A percentile compares a stretch with the other conserved stretches of the same genome.
Evolutionary conservation across 2,329 filamentous ascomycete genomes (phyloP).

Genomic region (Trichoderma arundinaceum): DNA sequence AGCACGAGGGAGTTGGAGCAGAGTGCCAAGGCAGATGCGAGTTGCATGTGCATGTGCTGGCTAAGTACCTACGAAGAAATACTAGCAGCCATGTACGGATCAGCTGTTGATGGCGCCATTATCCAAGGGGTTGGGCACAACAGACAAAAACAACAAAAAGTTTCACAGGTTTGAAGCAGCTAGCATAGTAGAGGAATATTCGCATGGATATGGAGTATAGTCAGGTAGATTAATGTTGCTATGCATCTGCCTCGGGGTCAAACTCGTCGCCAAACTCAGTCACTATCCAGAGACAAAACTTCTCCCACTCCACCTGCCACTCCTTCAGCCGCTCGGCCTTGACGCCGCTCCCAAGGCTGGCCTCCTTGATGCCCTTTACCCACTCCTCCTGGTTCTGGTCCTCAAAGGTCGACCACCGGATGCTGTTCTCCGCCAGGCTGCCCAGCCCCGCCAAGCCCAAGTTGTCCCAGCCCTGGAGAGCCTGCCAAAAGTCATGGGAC

Average conservation of each 20-base stretch:
- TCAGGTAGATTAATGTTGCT: too few species aligned
- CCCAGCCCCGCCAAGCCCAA: constrained; percentile 86
- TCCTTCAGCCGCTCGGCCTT: constrained; percentile 76
- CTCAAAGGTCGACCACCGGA: constrained; percentile 88
- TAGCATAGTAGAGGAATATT: too few species aligned
- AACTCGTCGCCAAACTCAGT: constrained; percentile 75
- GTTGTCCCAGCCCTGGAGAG: constrained; percentile 89
- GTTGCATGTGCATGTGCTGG: too few species aligned
- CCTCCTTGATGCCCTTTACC: constrained; percentile 73
- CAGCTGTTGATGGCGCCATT: too few species aligned
- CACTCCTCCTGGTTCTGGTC: constrained; percentile 75
- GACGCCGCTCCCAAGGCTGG: constrained; percentile 70
- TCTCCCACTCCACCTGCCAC: constrained; percentile 84
- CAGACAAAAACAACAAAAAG: too few species aligned
- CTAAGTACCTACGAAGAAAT: too few species aligned
- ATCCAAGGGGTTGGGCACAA: too few species aligned
- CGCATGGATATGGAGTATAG: too few species aligned
- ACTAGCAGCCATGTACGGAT: too few species aligned
- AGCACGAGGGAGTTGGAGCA: too few species aligned
- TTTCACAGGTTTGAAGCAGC: too few species aligned
- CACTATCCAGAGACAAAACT: constrained; percentile 89
- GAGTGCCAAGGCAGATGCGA: too few species aligned
- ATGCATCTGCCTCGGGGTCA: constrained; percentile 37
- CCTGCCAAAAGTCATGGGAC: constrained; percentile 95
- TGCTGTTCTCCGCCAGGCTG: constrained; percentile 87